Evolutionary conservation across 345 rosid species (phyloP).

Genomic region (Dimocarpus longan): DNA sequence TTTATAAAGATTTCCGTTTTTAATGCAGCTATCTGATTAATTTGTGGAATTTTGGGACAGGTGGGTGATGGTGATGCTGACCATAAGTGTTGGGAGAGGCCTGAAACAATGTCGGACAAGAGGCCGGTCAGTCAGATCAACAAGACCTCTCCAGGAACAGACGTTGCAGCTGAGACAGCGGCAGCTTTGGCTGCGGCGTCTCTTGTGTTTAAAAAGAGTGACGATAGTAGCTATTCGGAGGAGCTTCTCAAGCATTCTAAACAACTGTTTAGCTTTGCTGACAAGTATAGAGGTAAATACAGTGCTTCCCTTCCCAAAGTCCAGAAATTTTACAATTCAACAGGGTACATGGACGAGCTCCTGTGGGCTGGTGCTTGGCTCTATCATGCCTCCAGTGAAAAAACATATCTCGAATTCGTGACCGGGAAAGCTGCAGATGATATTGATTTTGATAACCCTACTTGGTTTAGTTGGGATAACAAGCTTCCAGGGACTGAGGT

Average conservation of each 20-base stretch:
- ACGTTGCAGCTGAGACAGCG: slow-evolving; percentile 95
- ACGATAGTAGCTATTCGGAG: slow-evolving; percentile 54
- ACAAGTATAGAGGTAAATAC: slow-evolving; percentile 57
- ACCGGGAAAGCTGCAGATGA: slow-evolving; percentile 49
- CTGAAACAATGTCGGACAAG: slow-evolving; percentile 72
- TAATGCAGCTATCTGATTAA: neutral
- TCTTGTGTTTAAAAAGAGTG: slow-evolving; percentile 69
- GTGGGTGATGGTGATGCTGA: slow-evolving; percentile 83
- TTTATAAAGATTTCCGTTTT: neutral
- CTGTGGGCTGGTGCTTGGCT: slow-evolving; percentile 97
- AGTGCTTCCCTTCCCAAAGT: slow-evolving; percentile 66
- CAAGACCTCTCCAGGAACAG: slow-evolving; percentile 68
- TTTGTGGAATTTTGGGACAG: slow-evolving; percentile 36
- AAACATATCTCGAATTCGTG: slow-evolving; percentile 65
- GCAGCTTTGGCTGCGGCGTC: slow-evolving; percentile 96
- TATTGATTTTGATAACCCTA: slow-evolving; percentile 71
- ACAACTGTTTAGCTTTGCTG: slow-evolving; percentile 82
- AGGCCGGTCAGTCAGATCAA: slow-evolving; percentile 77
- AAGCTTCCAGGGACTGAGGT: slow-evolving; percentile 94
- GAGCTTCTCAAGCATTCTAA: slow-evolving; percentile 76
- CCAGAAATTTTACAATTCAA: slow-evolving; percentile 69
- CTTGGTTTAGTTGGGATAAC: slow-evolving; percentile 98
- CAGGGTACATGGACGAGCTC: slow-evolving; percentile 88
- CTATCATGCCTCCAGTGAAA: slow-evolving; percentile 80
- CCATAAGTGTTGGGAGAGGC: slow-evolving; percentile 92